Percentiles rank a stretch among this genome's conserved stretches.
phyloP scores from a whole-genome alignment of 2,329 filamentous ascomycete genomes.

The Fusarium dimerum region DNA sequence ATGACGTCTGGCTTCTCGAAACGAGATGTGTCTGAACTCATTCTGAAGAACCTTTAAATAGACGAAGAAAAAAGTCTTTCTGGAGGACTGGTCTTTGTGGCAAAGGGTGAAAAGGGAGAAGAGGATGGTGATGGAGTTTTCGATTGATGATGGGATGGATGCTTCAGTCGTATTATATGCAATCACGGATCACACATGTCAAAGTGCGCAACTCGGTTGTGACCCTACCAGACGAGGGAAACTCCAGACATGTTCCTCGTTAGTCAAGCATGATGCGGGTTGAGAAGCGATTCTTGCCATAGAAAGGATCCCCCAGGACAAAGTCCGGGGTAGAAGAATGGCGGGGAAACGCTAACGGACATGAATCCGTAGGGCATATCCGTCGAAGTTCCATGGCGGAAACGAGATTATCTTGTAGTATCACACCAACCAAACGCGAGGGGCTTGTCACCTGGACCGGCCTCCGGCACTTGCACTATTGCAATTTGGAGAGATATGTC shows the following conservation, averaged over 20 bases:
- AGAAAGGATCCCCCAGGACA: not conserved
- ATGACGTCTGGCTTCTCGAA: slow-evolving; percentile 26
- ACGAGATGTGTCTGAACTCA: slow-evolving; percentile 1
- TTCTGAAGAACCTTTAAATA: not conserved
- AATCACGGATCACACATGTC: too few relatives aligned
- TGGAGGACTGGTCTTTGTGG: not conserved
- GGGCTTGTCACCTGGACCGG: not conserved
- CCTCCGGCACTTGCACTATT: too few relatives aligned
- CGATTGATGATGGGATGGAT: too few relatives aligned
- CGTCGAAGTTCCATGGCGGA: not conserved
- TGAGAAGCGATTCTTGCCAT: not conserved
- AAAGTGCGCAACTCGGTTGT: too few relatives aligned
- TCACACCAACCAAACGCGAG: not conserved
- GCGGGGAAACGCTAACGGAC: not conserved
- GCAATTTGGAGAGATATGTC: too few relatives aligned
- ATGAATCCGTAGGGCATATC: not conserved
- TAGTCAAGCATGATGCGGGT: not conserved
- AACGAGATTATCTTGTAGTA: not conserved
- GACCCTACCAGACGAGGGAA: too few relatives aligned
- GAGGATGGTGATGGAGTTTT: not conserved
- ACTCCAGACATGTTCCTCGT: not conserved
- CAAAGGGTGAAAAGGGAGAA: not conserved
- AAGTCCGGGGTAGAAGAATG: not conserved
- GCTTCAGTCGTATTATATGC: too few relatives aligned
- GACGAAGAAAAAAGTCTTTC: not conserved